Percentiles rank a stretch among this genome's conserved stretches.
Conservation (phyloP, 768 basidiomycete genomes). For the Leccinum olivaceopallidum region DNA sequence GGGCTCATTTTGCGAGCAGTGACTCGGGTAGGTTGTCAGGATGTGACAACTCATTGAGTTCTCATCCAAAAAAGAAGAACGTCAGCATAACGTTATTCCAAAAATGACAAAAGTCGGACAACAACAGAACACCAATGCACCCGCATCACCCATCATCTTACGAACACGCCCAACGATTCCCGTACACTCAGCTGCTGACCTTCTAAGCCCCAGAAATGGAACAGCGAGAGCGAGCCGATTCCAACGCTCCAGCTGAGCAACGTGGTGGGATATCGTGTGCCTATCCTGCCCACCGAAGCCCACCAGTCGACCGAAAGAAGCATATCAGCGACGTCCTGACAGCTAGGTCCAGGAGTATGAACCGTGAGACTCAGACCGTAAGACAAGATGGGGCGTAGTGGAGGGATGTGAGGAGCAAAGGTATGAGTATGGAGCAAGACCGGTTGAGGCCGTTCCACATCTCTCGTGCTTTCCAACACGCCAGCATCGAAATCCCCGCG, state of each 20-base stretch:
- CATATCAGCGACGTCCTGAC: conserved; percentile 41
- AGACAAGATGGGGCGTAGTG: conserved; percentile 12
- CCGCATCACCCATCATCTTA: conserved; percentile 16
- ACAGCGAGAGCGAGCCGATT: conserved; percentile 57
- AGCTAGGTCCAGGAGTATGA: conserved; percentile 55
- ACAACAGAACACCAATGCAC: no score
- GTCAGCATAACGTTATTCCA: no score
- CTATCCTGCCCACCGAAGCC: conserved; percentile 68
- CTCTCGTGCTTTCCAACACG: no score
- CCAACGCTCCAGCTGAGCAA: conserved; percentile 75
- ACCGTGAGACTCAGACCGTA: conserved; percentile 55
- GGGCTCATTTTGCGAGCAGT: conserved; percentile 1
- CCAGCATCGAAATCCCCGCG: no score
- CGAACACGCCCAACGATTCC: conserved; percentile 51
- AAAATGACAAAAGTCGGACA: no score
- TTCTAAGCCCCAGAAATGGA: conserved; percentile 45
- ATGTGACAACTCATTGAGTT: no score
- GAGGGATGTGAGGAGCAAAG: conserved; percentile 61
- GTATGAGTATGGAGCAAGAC: conserved; percentile 62
- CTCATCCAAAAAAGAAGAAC: no score
- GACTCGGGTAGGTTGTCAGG: neutral
- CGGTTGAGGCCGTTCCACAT: conserved; percentile 11
- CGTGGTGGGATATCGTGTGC: conserved; percentile 73
- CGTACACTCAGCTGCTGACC: conserved; percentile 44
- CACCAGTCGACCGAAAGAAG: conserved; percentile 67